phyloP scores from a whole-genome alignment of 306 rosid species.

The Datisca glomerata region DNA sequence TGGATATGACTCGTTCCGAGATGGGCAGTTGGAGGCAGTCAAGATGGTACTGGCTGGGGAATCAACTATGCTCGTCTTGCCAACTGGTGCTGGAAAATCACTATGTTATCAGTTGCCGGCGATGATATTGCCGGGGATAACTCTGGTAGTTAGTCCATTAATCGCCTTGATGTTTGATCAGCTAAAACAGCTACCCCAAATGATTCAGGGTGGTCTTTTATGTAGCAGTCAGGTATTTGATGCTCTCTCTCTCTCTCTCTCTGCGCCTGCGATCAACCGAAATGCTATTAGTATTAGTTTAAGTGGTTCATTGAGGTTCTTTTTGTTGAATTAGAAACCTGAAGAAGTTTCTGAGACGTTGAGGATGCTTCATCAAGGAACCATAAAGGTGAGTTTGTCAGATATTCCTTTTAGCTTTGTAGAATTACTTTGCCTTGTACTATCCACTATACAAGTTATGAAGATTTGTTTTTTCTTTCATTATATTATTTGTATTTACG shows the following conservation, averaged over 20 bases:
- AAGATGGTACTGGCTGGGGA: constrained; percentile 61
- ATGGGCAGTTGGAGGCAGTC: constrained; percentile 77
- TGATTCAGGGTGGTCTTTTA: constrained; percentile 62
- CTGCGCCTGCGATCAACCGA: neutral
- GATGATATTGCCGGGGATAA: constrained; percentile 64
- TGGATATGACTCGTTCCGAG: constrained; percentile 67
- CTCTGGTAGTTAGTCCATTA: constrained; percentile 81
- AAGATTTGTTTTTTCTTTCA: neutral
- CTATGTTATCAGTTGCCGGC: constrained; percentile 87
- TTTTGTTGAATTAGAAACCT: constrained; percentile 29
- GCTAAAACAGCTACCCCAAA: constrained; percentile 63
- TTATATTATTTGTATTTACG: neutral
- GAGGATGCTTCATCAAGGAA: constrained; percentile 55
- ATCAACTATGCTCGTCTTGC: constrained; percentile 74
- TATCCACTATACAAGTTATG: too few species aligned
- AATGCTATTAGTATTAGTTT: neutral
- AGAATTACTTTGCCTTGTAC: too few species aligned
- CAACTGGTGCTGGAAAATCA: constrained; percentile 92
- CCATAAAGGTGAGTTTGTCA: constrained; percentile 39
- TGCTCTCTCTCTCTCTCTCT: constrained; percentile 9
- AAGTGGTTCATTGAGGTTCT: neutral
- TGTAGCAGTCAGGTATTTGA: constrained; percentile 60
- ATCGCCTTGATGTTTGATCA: constrained; percentile 93
- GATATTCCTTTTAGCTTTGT: too few species aligned
- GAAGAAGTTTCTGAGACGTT: constrained; percentile 64